A percentile compares a stretch with the other conserved stretches of the same genome.
Evolutionary conservation across 176 grass and related monocot species (phyloP).

Genomic region (Dendrocalamus sinicus): DNA sequence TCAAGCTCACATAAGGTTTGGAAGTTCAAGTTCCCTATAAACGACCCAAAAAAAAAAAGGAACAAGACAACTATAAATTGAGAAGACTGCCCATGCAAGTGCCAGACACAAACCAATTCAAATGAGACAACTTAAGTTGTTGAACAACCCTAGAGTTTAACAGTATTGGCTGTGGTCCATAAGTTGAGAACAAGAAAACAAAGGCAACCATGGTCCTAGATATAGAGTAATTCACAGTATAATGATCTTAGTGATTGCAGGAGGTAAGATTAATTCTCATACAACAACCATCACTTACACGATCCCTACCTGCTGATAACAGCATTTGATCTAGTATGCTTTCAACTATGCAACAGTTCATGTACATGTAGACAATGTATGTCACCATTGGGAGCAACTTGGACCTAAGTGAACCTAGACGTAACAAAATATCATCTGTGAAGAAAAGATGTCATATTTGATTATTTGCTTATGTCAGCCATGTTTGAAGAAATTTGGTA

Average conservation of each 20-base stretch:
- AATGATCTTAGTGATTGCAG: neutral
- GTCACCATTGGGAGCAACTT: constrained; percentile 16
- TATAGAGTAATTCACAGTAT: neutral
- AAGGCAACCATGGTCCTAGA: constrained; percentile 24
- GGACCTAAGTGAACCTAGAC: neutral
- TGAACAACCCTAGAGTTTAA: neutral
- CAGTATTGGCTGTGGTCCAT: neutral
- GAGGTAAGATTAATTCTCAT: constrained; percentile 10
- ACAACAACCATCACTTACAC: constrained; percentile 20
- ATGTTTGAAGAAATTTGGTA: neutral
- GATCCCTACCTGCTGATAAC: constrained; percentile 4
- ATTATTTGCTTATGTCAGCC: neutral
- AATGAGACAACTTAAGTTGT: neutral
- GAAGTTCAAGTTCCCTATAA: constrained; percentile 1
- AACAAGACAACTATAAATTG: neutral
- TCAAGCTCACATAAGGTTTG: constrained; percentile 3
- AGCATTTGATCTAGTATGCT: constrained; percentile 1
- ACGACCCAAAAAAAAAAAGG: neutral
- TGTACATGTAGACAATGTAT: neutral
- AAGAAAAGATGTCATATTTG: neutral
- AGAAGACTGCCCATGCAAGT: neutral
- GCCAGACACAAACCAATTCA: neutral
- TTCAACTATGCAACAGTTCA: constrained; percentile 24
- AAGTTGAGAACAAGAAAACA: neutral
- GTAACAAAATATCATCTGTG: neutral